phyloP scores from a whole-genome alignment of 257 asterid species.

The Petrea volubilis region DNA sequence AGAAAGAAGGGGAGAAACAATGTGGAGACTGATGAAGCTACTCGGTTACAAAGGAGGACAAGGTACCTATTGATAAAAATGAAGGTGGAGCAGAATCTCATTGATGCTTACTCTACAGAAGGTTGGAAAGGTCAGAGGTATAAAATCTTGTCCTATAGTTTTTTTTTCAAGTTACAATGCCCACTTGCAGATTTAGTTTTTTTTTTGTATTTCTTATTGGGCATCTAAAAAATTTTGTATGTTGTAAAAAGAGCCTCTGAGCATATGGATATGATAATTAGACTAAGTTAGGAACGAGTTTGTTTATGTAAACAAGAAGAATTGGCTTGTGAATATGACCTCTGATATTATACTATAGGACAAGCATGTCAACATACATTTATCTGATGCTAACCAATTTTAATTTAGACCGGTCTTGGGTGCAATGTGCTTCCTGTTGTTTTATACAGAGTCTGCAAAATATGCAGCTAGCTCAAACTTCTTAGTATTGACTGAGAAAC shows the following conservation, averaged over 20 bases:
- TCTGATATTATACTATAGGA: neutral
- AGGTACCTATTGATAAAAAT: constrained; percentile 78
- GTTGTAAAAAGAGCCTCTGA: neutral
- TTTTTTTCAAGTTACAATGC: constrained; percentile 8
- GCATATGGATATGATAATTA: neutral
- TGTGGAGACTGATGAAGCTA: constrained; percentile 77
- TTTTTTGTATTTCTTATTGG: neutral
- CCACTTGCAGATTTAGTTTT: constrained; percentile 17
- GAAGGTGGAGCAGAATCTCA: constrained; percentile 92
- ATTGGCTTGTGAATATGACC: neutral
- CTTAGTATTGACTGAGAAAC: constrained; percentile 12
- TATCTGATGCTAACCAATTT: constrained; percentile 8
- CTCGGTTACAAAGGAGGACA: constrained; percentile 86
- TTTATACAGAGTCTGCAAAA: neutral
- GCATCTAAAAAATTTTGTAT: neutral
- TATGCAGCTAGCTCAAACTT: neutral
- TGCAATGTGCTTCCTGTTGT: neutral
- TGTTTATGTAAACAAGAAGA: neutral
- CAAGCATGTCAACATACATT: neutral
- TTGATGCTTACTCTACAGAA: constrained; percentile 94
- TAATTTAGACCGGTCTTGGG: neutral
- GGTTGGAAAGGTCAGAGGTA: constrained; percentile 99
- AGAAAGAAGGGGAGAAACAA: constrained; percentile 54
- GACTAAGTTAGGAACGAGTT: neutral
- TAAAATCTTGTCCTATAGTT: constrained; percentile 25